Conservation (phyloP, 2,329 filamentous ascomycete species). For the Xylaria sp. region DNA sequence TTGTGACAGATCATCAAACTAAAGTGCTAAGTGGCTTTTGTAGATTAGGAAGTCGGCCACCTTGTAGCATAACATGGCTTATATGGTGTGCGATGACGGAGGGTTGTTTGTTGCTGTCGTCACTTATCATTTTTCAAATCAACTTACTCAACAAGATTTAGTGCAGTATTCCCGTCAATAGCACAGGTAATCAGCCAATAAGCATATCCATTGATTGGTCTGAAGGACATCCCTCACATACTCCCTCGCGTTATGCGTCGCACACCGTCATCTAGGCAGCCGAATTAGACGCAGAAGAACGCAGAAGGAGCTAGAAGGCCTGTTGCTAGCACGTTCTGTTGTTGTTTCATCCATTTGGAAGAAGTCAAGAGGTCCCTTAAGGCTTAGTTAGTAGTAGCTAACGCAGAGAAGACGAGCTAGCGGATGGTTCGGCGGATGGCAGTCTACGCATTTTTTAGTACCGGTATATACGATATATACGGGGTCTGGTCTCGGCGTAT, state of each 20-base stretch:
- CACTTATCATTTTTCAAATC: background rate
- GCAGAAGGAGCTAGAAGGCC: background rate
- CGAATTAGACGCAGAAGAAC: background rate
- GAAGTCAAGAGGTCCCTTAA: background rate
- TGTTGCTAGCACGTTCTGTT: background rate
- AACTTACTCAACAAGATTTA: slow-evolving; percentile 5
- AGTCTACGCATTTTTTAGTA: background rate
- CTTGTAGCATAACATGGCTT: background rate
- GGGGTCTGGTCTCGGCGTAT: no score
- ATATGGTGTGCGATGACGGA: background rate
- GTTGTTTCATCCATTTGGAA: background rate
- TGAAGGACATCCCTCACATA: no score
- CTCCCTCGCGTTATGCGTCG: no score
- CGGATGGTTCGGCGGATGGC: background rate
- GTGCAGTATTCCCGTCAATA: background rate
- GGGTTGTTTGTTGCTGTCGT: background rate
- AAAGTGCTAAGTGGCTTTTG: slow-evolving; percentile 1
- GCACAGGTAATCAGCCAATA: background rate
- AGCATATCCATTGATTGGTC: background rate
- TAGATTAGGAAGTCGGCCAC: slow-evolving; percentile 2
- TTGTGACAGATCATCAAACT: background rate
- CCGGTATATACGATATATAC: no score
- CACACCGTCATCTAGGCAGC: background rate
- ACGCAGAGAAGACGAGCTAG: background rate
- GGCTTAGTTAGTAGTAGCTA: background rate